These are phyloP conservation scores for Panellus pusillus DNA, from an alignment of 768 basidiomycete genomes.

Conservation along the genomic window DNA sequence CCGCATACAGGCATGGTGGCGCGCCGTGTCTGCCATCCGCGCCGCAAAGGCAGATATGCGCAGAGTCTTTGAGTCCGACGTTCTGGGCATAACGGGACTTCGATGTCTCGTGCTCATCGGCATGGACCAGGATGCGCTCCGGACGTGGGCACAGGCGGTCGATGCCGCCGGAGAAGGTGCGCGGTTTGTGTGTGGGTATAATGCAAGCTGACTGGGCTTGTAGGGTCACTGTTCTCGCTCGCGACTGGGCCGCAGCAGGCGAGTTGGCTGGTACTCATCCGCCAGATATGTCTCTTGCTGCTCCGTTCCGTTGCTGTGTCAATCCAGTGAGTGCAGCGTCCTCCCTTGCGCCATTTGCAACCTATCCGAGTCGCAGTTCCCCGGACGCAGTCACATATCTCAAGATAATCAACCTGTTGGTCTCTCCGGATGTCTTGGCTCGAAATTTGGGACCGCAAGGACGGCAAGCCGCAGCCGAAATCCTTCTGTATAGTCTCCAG, in stretches of 20 bases:
- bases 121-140: conserved; percentile 46
- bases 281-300: conserved; percentile 47
- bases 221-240: conserved; percentile 43
- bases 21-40: conserved; percentile 46
- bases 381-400: conserved; percentile 47
- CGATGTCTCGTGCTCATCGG: conserved; percentile 68
- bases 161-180: conserved; percentile 31
- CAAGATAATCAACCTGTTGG: conserved; percentile 47
- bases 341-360: background rate
- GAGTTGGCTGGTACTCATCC: conserved; percentile 66
- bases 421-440: conserved; percentile 32
- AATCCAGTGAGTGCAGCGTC: conserved; percentile 46
- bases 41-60: conserved; percentile 47
- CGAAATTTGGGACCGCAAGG: conserved; percentile 33
- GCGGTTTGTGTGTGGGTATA: background rate
- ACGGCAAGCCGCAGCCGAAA: conserved; percentile 28
- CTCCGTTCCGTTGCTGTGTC: conserved; percentile 49
- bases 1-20: conserved; percentile 71
- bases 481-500: conserved; percentile 47
- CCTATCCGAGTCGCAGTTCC: conserved; percentile 40
- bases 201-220: background rate
- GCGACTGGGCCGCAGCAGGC: conserved; percentile 35
- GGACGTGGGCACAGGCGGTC: conserved; percentile 45
- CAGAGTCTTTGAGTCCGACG: conserved; percentile 49
- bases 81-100: conserved; percentile 54